A percentile compares a stretch with the other conserved stretches of the same genome.
phyloP scores from a whole-genome alignment of 2,329 filamentous ascomycete genomes.

The Apiospora rasikravindrae region DNA sequence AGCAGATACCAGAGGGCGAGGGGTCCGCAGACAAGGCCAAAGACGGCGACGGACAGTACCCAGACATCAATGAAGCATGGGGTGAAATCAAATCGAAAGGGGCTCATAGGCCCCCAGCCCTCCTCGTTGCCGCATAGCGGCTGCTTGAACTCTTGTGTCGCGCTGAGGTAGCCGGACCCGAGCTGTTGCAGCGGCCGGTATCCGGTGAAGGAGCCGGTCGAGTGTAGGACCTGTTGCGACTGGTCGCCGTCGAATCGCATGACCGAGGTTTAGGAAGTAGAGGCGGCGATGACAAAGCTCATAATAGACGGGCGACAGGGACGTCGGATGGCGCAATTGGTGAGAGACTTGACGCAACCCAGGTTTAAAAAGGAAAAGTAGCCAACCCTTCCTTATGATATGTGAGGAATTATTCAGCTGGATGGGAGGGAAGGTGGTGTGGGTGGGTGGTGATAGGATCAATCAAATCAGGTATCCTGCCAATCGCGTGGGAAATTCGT shows the following conservation, averaged over 20 bases:
- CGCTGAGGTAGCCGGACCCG: constrained; percentile 65
- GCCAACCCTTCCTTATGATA: background rate
- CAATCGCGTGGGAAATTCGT: constrained; percentile 12
- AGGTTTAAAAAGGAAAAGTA: background rate
- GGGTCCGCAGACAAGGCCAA: constrained; percentile 78
- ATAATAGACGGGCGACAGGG: constrained; percentile 33
- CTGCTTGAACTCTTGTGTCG: constrained; percentile 59
- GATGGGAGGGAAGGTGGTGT: background rate
- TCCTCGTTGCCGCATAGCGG: constrained; percentile 87
- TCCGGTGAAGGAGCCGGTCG: constrained; percentile 67
- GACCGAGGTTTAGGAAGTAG: constrained; percentile 34
- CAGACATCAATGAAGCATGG: constrained; percentile 96
- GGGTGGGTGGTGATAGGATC: background rate
- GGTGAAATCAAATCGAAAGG: constrained; percentile 88
- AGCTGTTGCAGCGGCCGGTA: constrained; percentile 55
- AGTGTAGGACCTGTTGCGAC: constrained; percentile 54
- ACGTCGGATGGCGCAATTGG: constrained; percentile 36
- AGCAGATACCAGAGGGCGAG: constrained; percentile 82
- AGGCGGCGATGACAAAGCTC: constrained; percentile 30
- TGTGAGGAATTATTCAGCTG: background rate
- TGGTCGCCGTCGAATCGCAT: constrained; percentile 44
- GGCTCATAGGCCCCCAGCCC: constrained; percentile 94
- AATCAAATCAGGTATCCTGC: background rate
- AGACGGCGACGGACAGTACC: constrained; percentile 77
- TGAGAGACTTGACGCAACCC: constrained; percentile 32